Evolutionary conservation across 2,329 filamentous ascomycete genomes (phyloP).

Genomic region (Graphiopsis chlorocephala): DNA sequence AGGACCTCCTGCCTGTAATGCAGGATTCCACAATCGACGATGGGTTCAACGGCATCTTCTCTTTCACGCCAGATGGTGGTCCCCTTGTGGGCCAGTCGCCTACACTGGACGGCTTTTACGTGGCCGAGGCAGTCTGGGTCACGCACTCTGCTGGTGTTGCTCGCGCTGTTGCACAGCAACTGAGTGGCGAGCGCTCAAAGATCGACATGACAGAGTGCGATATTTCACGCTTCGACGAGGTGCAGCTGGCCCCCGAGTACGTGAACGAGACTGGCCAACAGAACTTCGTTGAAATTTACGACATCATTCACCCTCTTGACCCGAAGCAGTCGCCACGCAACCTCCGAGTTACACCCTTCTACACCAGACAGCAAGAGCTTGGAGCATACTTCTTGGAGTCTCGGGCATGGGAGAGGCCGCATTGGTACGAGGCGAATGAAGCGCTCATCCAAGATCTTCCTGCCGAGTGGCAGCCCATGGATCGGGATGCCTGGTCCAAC

Average conservation of each 20-base stretch:
- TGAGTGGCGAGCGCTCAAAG: slow-evolving; percentile 55
- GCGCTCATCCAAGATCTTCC: slow-evolving; percentile 53
- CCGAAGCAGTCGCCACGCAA: slow-evolving; percentile 57
- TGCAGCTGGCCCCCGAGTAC: slow-evolving; percentile 57
- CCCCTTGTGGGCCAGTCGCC: slow-evolving; percentile 59
- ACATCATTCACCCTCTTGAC: slow-evolving; percentile 61
- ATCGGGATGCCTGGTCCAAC: slow-evolving; percentile 59
- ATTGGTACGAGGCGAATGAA: slow-evolving; percentile 60
- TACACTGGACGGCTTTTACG: slow-evolving; percentile 59
- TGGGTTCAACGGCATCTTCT: slow-evolving; percentile 66
- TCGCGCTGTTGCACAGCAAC: slow-evolving; percentile 56
- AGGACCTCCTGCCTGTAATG: slow-evolving; percentile 55
- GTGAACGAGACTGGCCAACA: slow-evolving; percentile 58
- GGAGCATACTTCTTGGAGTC: slow-evolving; percentile 59
- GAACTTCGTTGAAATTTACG: slow-evolving; percentile 64
- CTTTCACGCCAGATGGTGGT: slow-evolving; percentile 63
- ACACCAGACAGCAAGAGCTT: slow-evolving; percentile 53
- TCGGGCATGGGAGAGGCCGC: slow-evolving; percentile 61
- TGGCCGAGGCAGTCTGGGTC: slow-evolving; percentile 66
- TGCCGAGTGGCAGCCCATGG: slow-evolving; percentile 52
- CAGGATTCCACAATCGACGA: slow-evolving; percentile 52
- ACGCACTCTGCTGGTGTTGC: slow-evolving; percentile 64
- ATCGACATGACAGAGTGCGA: slow-evolving; percentile 61
- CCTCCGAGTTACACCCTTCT: slow-evolving; percentile 59
- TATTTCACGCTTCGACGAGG: slow-evolving; percentile 59